Conservation (phyloP, 441 rosid species). For the Populus hybrid region DNA sequence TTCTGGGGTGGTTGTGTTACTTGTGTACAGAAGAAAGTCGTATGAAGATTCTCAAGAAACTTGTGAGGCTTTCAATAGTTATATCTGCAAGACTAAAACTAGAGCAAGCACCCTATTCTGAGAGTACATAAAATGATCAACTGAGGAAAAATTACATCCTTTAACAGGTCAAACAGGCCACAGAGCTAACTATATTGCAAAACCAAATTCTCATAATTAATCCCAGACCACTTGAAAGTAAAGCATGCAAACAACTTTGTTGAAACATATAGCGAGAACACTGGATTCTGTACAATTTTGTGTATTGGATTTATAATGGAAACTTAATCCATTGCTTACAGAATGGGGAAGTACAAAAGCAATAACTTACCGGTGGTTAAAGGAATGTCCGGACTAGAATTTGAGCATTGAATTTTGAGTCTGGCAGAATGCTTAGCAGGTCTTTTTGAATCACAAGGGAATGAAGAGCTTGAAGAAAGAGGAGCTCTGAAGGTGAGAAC, state of each 20-base stretch:
- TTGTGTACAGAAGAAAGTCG: background rate
- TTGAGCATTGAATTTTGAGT: conserved; percentile 32
- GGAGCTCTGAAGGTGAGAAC: conserved; percentile 25
- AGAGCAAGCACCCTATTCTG: background rate
- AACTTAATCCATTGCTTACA: background rate
- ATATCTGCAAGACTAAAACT: background rate
- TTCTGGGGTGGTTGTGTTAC: no score
- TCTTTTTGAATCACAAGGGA: conserved; percentile 20
- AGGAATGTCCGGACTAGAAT: conserved; percentile 26
- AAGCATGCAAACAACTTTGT: background rate
- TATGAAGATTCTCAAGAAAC: background rate
- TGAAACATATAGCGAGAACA: background rate
- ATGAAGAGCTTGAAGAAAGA: conserved; percentile 19
- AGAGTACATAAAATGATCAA: background rate
- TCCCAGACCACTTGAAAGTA: background rate
- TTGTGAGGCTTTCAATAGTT: no score
- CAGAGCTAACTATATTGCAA: background rate
- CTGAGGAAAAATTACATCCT: background rate
- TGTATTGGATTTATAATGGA: background rate
- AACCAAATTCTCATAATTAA: background rate
- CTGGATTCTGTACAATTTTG: background rate
- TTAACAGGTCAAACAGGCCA: background rate
- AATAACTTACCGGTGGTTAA: conserved; percentile 27
- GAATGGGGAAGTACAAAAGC: background rate
- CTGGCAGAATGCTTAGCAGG: conserved; percentile 6